These are phyloP conservation scores for Acacia confusa DNA, from an alignment of 306 rosid genomes.

Conservation along the genomic window DNA sequence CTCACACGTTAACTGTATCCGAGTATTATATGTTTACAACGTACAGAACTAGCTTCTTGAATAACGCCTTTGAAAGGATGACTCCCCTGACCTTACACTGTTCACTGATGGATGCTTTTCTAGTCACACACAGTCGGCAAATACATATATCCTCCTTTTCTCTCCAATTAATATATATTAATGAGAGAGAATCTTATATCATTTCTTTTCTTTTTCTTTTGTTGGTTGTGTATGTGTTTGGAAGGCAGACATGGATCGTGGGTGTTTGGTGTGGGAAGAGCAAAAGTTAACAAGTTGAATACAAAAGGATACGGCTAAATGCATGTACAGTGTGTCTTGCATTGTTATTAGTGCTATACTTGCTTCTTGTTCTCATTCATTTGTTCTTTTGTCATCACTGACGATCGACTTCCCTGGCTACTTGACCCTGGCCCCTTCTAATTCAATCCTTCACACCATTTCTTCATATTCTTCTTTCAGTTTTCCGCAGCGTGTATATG, in stretches of 20 bases:
- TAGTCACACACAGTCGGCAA: slow-evolving; percentile 42
- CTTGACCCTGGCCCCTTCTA: slow-evolving; percentile 33
- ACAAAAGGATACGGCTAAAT: slow-evolving; percentile 82
- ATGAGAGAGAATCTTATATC: background rate
- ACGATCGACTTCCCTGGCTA: slow-evolving; percentile 28
- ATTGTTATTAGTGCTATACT: slow-evolving; percentile 49
- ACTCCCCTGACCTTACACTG: background rate
- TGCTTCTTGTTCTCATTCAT: slow-evolving; percentile 92
- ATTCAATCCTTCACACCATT: slow-evolving; percentile 22
- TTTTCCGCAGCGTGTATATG: background rate
- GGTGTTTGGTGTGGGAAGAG: slow-evolving; percentile 62
- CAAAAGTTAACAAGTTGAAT: slow-evolving; percentile 71
- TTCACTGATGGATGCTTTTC: slow-evolving; percentile 37
- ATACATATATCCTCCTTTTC: background rate
- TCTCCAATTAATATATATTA: background rate
- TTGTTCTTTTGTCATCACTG: slow-evolving; percentile 69
- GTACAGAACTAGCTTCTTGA: background rate
- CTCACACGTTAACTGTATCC: slow-evolving; percentile 41
- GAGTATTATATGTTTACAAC: slow-evolving; percentile 36
- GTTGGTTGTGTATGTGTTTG: slow-evolving; percentile 8
- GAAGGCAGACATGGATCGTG: slow-evolving; percentile 65
- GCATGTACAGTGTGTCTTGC: slow-evolving; percentile 43
- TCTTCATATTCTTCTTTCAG: background rate
- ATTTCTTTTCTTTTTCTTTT: background rate
- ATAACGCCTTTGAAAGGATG: slow-evolving; percentile 31